phyloP scores from a whole-genome alignment of 2,329 filamentous ascomycete species.

The Leptographium wingfieldii region DNA sequence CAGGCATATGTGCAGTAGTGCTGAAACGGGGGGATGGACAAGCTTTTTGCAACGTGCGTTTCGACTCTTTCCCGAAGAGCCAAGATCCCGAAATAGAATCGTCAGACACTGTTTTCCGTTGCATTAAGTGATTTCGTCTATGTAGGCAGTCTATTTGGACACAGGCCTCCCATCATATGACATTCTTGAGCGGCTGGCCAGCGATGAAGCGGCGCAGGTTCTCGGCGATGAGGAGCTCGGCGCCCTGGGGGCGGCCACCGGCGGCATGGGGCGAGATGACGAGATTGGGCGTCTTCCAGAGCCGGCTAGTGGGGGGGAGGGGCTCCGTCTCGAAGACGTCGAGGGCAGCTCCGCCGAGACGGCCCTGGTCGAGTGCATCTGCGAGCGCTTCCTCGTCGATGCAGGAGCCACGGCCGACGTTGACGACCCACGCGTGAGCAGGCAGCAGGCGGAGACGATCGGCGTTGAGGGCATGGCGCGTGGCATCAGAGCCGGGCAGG shows the following conservation, averaged over 20 bases:
- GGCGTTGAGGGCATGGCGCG: constrained; percentile 26
- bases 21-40: too few species aligned
- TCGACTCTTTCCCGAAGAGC: neutral
- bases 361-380: constrained; percentile 28
- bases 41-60: too few species aligned
- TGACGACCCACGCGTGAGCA: constrained; percentile 29
- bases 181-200: constrained; percentile 45
- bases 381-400: constrained; percentile 37
- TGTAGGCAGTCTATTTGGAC: neutral
- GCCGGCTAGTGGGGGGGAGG: constrained; percentile 22
- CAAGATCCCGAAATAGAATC: neutral
- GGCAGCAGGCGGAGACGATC: constrained; percentile 26
- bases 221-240: constrained; percentile 23
- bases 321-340: constrained; percentile 36
- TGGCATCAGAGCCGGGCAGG: constrained; percentile 27
- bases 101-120: neutral
- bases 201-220: constrained; percentile 31
- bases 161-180: constrained; percentile 7
- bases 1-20: too few species aligned
- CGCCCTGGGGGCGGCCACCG: constrained; percentile 46
- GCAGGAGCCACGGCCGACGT: constrained; percentile 33
- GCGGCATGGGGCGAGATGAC: constrained; percentile 25
- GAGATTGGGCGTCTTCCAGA: constrained; percentile 15
- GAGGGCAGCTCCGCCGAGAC: constrained; percentile 35
- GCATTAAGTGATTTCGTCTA: neutral